Evolutionary conservation across 805 yeast genomes (phyloP).

Genomic region (Cyberlindnera subsufficiens): DNA sequence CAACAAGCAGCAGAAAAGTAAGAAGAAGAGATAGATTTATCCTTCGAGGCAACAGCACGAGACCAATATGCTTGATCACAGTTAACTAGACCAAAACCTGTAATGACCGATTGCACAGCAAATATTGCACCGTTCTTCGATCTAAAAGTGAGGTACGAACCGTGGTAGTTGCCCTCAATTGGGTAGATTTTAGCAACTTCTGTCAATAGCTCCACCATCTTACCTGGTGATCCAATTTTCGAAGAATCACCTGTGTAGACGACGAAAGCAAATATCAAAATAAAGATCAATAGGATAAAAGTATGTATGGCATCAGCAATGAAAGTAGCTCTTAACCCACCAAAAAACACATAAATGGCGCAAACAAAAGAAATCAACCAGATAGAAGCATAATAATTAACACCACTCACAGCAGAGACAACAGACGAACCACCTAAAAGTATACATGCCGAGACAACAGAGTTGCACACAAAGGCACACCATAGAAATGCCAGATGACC

Average conservation of each 20-base stretch:
- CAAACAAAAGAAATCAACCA: slow-evolving; percentile 44
- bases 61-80: slow-evolving; percentile 36
- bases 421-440: slow-evolving; percentile 41
- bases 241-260: slow-evolving; percentile 10
- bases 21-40: slow-evolving; percentile 29
- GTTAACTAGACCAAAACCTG: slow-evolving; percentile 31
- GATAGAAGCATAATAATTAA: slow-evolving; percentile 40
- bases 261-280: slow-evolving; percentile 27
- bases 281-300: slow-evolving; percentile 34
- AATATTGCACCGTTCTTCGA: slow-evolving; percentile 28
- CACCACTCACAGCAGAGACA: slow-evolving; percentile 35
- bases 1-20: slow-evolving; percentile 34
- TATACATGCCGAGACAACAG: slow-evolving; percentile 36
- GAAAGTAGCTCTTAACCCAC: slow-evolving; percentile 49
- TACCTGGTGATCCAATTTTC: slow-evolving; percentile 30
- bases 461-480: slow-evolving; percentile 35
- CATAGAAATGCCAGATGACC: slow-evolving; percentile 33
- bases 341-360: slow-evolving; percentile 42
- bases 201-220: slow-evolving; percentile 36
- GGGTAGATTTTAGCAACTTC: slow-evolving; percentile 30
- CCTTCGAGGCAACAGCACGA: slow-evolving; percentile 37
- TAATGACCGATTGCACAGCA: slow-evolving; percentile 27
- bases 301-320: slow-evolving; percentile 48
- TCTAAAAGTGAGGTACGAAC: slow-evolving; percentile 32
- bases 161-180: slow-evolving; percentile 28